These are phyloP conservation scores for Agaricus subrufescens DNA, from an alignment of 768 basidiomycete genomes.

Conservation along the genomic window DNA sequence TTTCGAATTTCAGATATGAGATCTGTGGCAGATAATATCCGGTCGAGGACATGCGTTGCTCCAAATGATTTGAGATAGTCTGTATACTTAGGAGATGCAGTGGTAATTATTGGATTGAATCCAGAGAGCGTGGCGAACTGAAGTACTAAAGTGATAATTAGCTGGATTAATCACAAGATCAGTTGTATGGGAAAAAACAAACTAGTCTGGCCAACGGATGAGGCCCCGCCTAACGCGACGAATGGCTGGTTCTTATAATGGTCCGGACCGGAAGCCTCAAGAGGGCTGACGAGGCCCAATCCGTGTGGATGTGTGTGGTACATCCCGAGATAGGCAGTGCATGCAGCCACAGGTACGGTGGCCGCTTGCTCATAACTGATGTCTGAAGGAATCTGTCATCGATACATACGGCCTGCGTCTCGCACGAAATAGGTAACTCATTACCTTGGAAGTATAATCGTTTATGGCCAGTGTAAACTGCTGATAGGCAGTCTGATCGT, in stretches of 20 bases:
- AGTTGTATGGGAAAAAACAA: not conserved
- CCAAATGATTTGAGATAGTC: slow-evolving; percentile 32
- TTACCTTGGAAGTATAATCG: slow-evolving; percentile 35
- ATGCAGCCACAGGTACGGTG: slow-evolving; percentile 44
- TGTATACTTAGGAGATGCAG: slow-evolving; percentile 25
- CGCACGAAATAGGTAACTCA: slow-evolving; percentile 5
- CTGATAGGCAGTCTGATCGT: slow-evolving; percentile 37
- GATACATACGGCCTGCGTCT: not conserved
- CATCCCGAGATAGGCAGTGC: slow-evolving; percentile 45
- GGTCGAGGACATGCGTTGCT: slow-evolving; percentile 34
- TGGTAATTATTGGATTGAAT: slow-evolving; percentile 37
- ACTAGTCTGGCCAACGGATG: slow-evolving; percentile 25
- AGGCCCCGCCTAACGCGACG: slow-evolving; percentile 24
- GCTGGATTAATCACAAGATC: slow-evolving; percentile 25
- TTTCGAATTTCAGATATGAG: slow-evolving; percentile 20
- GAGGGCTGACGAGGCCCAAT: slow-evolving; percentile 34
- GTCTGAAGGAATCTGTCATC: slow-evolving; percentile 37
- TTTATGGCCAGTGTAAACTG: slow-evolving; percentile 37
- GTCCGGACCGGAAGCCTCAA: slow-evolving; percentile 29
- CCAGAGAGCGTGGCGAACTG: slow-evolving; percentile 36
- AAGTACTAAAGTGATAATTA: slow-evolving; percentile 12
- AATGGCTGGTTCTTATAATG: slow-evolving; percentile 41
- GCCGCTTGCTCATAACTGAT: slow-evolving; percentile 44
- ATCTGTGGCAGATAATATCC: slow-evolving; percentile 11
- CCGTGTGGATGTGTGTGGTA: slow-evolving; percentile 35